A percentile compares a stretch with the other conserved stretches of the same genome.
Conservation (phyloP, 179 eudicot species). For the Drosera spatulata region DNA sequence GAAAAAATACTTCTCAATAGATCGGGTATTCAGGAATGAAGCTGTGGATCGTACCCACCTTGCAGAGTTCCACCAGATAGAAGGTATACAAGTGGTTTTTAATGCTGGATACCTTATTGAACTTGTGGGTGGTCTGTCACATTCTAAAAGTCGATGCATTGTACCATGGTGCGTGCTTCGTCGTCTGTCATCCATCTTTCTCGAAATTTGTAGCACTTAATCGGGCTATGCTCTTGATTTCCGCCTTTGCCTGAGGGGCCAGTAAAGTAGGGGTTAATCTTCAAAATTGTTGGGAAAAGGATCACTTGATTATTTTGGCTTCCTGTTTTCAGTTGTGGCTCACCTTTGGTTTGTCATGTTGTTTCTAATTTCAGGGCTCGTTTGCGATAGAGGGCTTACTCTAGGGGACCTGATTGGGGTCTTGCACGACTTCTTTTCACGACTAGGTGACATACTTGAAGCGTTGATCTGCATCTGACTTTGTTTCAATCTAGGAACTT, state of each 20-base stretch:
- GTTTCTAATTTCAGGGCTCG: background rate
- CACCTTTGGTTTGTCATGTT: background rate
- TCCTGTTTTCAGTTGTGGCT: background rate
- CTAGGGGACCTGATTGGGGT: constrained; percentile 92
- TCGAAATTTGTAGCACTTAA: too few relatives aligned
- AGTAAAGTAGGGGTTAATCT: too few relatives aligned
- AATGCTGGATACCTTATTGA: constrained; percentile 94
- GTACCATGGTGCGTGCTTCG: too few relatives aligned
- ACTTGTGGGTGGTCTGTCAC: too few relatives aligned
- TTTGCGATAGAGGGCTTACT: constrained; percentile 79
- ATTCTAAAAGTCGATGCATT: too few relatives aligned
- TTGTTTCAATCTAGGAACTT: background rate
- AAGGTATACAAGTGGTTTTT: constrained; percentile 99
- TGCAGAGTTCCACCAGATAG: constrained; percentile 97
- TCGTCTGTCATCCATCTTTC: too few relatives aligned
- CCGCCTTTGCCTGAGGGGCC: too few relatives aligned
- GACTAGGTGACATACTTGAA: constrained; percentile 43
- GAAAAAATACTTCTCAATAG: constrained; percentile 74
- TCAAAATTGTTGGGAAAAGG: too few relatives aligned
- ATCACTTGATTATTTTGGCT: background rate
- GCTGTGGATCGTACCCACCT: constrained; percentile 99
- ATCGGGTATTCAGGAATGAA: constrained; percentile 99
- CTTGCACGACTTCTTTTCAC: constrained; percentile 72
- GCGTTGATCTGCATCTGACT: background rate
- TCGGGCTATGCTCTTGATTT: too few relatives aligned